phyloP scores from a whole-genome alignment of 306 rosid genomes.

The Medicago arabica region DNA sequence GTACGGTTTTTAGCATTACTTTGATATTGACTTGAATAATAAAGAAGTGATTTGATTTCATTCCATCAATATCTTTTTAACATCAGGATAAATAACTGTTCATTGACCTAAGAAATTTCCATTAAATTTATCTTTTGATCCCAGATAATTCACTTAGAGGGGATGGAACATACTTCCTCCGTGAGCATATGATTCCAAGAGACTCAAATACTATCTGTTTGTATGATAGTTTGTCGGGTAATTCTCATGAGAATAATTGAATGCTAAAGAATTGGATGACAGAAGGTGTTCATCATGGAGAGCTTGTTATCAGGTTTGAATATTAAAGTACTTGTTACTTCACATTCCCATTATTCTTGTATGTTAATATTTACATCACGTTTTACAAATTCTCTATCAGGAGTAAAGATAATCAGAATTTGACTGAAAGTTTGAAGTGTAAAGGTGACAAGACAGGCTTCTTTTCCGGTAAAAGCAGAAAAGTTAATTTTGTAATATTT shows the following conservation, averaged over 20 bases:
- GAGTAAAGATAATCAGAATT: constrained; percentile 47
- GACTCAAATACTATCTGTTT: constrained; percentile 68
- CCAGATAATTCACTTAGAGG: constrained; percentile 69
- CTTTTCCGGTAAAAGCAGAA: constrained; percentile 52
- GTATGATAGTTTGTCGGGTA: constrained; percentile 72
- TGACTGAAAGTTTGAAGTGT: constrained; percentile 52
- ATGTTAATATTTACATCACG: constrained; percentile 28
- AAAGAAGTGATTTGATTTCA: constrained; percentile 6
- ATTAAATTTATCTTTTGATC: constrained; percentile 26
- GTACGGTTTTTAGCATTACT: constrained; percentile 46
- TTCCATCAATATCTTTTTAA: constrained; percentile 17
- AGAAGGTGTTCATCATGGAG: constrained; percentile 74
- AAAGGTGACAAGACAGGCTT: constrained; percentile 53
- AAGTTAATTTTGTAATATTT: constrained; percentile 75
- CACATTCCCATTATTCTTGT: constrained; percentile 26
- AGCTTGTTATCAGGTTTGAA: constrained; percentile 74
- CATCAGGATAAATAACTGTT: not conserved
- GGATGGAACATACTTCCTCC: constrained; percentile 88
- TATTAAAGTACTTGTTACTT: constrained; percentile 2
- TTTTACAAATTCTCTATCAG: no score
- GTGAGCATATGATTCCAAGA: constrained; percentile 80
- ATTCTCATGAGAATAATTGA: constrained; percentile 50
- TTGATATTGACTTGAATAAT: constrained; percentile 19
- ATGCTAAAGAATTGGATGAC: constrained; percentile 75
- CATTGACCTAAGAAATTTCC: constrained; percentile 5